Conservation (phyloP, 129 eudicot genomes). For the Pulicaria dysenterica region DNA sequence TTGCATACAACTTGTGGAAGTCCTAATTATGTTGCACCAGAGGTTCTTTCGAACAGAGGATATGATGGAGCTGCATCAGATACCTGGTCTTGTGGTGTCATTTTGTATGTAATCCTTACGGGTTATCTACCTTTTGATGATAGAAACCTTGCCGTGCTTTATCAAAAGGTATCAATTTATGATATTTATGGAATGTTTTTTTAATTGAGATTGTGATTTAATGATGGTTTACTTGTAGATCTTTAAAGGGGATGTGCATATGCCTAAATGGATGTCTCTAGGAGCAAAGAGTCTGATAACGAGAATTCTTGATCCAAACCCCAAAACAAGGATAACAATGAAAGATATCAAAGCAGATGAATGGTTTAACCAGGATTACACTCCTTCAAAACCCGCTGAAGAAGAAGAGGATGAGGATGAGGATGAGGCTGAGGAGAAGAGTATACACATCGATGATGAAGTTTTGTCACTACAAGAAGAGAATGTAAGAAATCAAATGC, state of each 20-base stretch:
- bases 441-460: slow-evolving; percentile 52
- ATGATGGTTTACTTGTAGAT: slow-evolving; percentile 49
- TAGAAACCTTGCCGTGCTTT: slow-evolving; percentile 78
- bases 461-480: slow-evolving; percentile 55
- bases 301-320: slow-evolving; percentile 93
- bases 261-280: slow-evolving; percentile 88
- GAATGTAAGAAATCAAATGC: slow-evolving; percentile 32
- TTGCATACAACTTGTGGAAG: slow-evolving; percentile 99
- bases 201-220: neutral
- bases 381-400: slow-evolving; percentile 56
- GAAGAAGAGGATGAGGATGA: slow-evolving; percentile 48
- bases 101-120: slow-evolving; percentile 96
- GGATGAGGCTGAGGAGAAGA: too few species aligned
- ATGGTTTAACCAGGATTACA: slow-evolving; percentile 82
- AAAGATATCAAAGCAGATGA: slow-evolving; percentile 63
- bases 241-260: slow-evolving; percentile 77
- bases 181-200: neutral
- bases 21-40: slow-evolving; percentile 99
- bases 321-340: slow-evolving; percentile 66
- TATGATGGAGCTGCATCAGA: slow-evolving; percentile 99
- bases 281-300: slow-evolving; percentile 69
- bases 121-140: slow-evolving; percentile 95
- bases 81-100: slow-evolving; percentile 98
- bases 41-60: slow-evolving; percentile 88
- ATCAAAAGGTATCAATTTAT: slow-evolving; percentile 66